Evolutionary conservation across 2,329 filamentous ascomycete species (phyloP).

Genomic region (Myriosclerotinia scirpicola): DNA sequence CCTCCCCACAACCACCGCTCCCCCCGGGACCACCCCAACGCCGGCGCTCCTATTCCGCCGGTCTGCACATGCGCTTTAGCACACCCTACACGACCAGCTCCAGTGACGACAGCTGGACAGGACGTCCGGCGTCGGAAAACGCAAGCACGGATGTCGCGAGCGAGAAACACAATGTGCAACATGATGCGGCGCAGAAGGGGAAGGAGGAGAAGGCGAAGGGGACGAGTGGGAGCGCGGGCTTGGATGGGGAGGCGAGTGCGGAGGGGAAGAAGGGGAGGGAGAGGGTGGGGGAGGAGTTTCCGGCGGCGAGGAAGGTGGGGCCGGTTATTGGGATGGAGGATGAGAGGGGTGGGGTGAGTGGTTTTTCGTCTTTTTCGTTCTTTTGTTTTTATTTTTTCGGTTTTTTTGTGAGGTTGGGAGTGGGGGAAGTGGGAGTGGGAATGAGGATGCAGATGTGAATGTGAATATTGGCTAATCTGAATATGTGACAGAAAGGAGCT

Average conservation of each 20-base stretch:
- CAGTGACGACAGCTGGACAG: background rate
- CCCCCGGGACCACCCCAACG: background rate
- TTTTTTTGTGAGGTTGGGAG: background rate
- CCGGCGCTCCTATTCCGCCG: background rate
- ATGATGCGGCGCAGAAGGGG: background rate
- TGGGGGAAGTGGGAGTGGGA: no score
- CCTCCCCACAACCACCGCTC: background rate
- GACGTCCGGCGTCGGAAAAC: background rate
- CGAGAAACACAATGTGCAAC: constrained; percentile 8
- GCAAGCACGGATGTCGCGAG: background rate
- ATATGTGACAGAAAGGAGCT: constrained; percentile 5
- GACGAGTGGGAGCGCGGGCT: background rate
- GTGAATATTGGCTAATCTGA: background rate
- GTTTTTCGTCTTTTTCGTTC: background rate
- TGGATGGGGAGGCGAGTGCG: background rate
- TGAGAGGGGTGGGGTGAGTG: constrained; percentile 23
- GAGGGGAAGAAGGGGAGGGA: background rate
- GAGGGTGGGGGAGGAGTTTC: constrained; percentile 15
- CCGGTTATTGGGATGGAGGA: constrained; percentile 22
- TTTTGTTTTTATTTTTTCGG: background rate
- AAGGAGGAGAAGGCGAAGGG: background rate
- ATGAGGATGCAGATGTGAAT: no score
- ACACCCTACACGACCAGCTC: no score
- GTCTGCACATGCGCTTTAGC: no score
- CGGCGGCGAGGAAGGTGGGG: background rate